These are phyloP conservation scores for Alnus glutinosa DNA, from an alignment of 306 rosid species.

Conservation along the genomic window DNA sequence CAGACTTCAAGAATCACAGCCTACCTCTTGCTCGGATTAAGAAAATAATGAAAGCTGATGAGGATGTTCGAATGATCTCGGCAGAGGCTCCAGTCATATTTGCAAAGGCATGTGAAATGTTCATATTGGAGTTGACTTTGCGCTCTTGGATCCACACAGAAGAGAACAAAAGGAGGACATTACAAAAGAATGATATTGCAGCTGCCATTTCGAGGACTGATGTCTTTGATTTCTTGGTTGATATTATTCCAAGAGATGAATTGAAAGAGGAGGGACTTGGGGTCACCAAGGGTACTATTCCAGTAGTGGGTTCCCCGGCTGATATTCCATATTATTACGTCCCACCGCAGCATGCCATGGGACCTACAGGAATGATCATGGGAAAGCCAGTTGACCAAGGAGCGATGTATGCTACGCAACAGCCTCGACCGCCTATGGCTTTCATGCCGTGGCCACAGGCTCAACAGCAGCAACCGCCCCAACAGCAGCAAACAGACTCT, in stretches of 20 bases:
- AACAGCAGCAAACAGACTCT: slow-evolving; percentile 55
- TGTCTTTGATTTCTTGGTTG: slow-evolving; percentile 79
- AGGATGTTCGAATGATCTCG: slow-evolving; percentile 82
- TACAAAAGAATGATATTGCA: slow-evolving; percentile 77
- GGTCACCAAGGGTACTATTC: slow-evolving; percentile 61
- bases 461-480: slow-evolving; percentile 49
- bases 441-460: slow-evolving; percentile 76
- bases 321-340: slow-evolving; percentile 70
- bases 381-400: slow-evolving; percentile 76
- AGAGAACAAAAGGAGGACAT: slow-evolving; percentile 78
- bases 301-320: slow-evolving; percentile 59
- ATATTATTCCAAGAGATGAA: slow-evolving; percentile 79
- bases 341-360: slow-evolving; percentile 60
- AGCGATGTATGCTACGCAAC: slow-evolving; percentile 50
- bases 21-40: slow-evolving; percentile 74
- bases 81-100: slow-evolving; percentile 81
- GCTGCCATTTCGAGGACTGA: slow-evolving; percentile 78
- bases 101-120: slow-evolving; percentile 85
- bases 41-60: slow-evolving; percentile 89
- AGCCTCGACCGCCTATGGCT: slow-evolving; percentile 62
- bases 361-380: slow-evolving; percentile 75
- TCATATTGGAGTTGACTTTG: slow-evolving; percentile 74
- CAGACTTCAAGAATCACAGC: slow-evolving; percentile 68
- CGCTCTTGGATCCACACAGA: slow-evolving; percentile 85
- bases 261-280: slow-evolving; percentile 84